Base-by-base conservation (phyloP, 352 stramenopile genomes). In the Globisporangium okanoganense region DNA sequence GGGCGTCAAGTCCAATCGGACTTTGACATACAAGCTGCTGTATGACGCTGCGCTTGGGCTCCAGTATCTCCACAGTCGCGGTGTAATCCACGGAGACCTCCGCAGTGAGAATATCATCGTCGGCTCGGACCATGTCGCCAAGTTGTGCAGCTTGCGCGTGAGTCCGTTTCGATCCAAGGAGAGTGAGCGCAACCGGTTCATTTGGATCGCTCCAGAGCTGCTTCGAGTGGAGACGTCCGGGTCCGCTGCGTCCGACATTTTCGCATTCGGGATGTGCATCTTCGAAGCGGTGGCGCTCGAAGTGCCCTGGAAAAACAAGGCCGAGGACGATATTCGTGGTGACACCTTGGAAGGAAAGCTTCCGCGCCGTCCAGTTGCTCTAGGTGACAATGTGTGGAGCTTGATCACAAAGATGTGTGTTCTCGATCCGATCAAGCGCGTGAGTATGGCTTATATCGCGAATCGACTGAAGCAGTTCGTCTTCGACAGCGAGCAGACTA, bases 341-440 rank as follows among this genome's bases (percentile, higher is more conserved):
- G n/a, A n/a, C n/a, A n/a, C n/a, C n/a, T n/a, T n/a, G n/a, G n/a
- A n/a, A n/a, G n/a, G n/a, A n/a, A n/a, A n/a, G n/a, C n/a, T n/a
- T n/a, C n/a, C n/a, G n/a, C n/a, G n/a, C n/a, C n/a, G n/a, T 49
- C n/a, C 5, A 40, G 14, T 5, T 40, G 33, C 8, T 40, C 20
- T 8, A 16, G 6, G 20, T n/a, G 16, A 3, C 41, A 7, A 5
- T 38, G 62, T 78, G 14, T 86, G 72, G 79, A 66, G 56, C 1
- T 53, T 91, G 10, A 63, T 88, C 9, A 56, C 73, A 8, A 58
- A 68, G n/a, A 91, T 87, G 82, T 88, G 82, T 40, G 72, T 76
- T 45, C 44, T 54, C 4, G 70, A 85, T 24, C 73, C 73, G 8
- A 64, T 58, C 22, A 67, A 35, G 10, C 45, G 57, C 1, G 25